Conservation (phyloP, 805 yeast genomes). For the Komagataella pseudopastoris region DNA sequence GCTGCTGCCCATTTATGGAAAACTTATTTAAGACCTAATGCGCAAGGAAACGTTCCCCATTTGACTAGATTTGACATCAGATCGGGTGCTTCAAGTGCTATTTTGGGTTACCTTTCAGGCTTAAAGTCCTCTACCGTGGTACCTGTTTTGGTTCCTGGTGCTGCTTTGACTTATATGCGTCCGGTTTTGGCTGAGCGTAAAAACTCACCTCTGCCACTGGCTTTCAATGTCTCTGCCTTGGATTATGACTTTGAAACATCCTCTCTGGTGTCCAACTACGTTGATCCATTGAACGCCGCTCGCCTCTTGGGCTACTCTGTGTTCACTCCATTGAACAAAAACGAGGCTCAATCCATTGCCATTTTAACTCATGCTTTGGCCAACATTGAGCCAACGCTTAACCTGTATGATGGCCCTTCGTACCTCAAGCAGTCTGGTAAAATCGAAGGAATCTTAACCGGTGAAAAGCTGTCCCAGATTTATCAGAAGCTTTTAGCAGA, state of each 20-base stretch:
- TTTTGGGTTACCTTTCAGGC: constrained; percentile 51
- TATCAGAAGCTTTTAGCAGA: constrained; percentile 23
- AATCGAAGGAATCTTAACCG: constrained; percentile 27
- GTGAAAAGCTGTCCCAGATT: constrained; percentile 24
- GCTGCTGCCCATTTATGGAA: constrained; percentile 50
- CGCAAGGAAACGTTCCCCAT: constrained; percentile 44
- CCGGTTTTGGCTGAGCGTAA: constrained; percentile 32
- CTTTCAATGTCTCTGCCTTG: constrained; percentile 65
- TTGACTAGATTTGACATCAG: constrained; percentile 56
- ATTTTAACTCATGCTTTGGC: constrained; percentile 52
- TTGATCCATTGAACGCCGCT: constrained; percentile 48
- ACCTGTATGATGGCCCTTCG: constrained; percentile 72
- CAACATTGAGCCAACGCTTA: constrained; percentile 42
- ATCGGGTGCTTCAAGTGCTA: constrained; percentile 70
- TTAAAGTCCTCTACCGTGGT: constrained; percentile 8
- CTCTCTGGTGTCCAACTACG: constrained; percentile 49
- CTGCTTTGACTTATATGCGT: constrained; percentile 55
- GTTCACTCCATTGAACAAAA: constrained; percentile 46
- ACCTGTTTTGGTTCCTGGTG: constrained; percentile 48
- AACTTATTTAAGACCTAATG: constrained; percentile 32
- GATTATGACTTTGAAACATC: constrained; percentile 46
- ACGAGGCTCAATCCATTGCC: constrained; percentile 58
- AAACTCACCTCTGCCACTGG: constrained; percentile 33
- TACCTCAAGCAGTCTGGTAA: constrained; percentile 38
- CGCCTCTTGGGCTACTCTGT: constrained; percentile 52